These are phyloP conservation scores for Pseudogymnoascus pannorum DNA, from an alignment of 2,329 filamentous ascomycete genomes.

Conservation along the genomic window DNA sequence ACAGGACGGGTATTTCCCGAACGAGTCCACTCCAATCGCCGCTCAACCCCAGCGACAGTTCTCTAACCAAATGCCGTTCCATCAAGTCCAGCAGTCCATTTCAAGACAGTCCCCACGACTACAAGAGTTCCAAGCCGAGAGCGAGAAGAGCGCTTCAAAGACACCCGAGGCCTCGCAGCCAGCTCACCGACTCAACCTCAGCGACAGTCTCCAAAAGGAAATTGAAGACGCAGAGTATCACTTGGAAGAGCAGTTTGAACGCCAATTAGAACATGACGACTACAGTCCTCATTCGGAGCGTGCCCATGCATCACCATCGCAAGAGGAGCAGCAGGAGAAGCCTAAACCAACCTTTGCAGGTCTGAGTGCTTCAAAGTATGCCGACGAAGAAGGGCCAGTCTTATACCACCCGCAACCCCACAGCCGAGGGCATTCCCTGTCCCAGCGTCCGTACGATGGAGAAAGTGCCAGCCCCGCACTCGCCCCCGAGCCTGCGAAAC, in stretches of 20 bases:
- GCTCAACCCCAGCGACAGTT: constrained; percentile 45
- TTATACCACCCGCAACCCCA: constrained; percentile 69
- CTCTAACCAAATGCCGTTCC: constrained; percentile 42
- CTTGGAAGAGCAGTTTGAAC: constrained; percentile 69
- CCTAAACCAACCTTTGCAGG: constrained; percentile 17
- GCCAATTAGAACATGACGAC: constrained; percentile 71
- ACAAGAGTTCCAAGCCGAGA: constrained; percentile 68
- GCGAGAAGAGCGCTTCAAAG: constrained; percentile 48
- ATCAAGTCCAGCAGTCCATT: constrained; percentile 27
- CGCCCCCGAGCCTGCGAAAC: constrained; percentile 26
- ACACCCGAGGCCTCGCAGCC: constrained; percentile 49
- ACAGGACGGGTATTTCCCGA: constrained; percentile 31
- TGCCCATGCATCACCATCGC: constrained; percentile 12
- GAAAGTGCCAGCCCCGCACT: constrained; percentile 38
- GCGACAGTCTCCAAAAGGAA: constrained; percentile 71
- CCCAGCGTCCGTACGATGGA: constrained; percentile 57
- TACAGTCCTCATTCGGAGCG: constrained; percentile 54
- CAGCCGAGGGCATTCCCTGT: constrained; percentile 63
- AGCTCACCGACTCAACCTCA: constrained; percentile 62
- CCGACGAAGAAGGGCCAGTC: constrained; percentile 47
- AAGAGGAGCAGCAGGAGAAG: constrained; percentile 18
- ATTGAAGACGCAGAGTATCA: constrained; percentile 83
- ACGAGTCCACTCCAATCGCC: neutral
- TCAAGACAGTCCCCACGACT: constrained; percentile 51
- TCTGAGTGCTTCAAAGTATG: constrained; percentile 37